phyloP scores from a whole-genome alignment of 148 eudicot genomes.

The Silene uniflora region DNA sequence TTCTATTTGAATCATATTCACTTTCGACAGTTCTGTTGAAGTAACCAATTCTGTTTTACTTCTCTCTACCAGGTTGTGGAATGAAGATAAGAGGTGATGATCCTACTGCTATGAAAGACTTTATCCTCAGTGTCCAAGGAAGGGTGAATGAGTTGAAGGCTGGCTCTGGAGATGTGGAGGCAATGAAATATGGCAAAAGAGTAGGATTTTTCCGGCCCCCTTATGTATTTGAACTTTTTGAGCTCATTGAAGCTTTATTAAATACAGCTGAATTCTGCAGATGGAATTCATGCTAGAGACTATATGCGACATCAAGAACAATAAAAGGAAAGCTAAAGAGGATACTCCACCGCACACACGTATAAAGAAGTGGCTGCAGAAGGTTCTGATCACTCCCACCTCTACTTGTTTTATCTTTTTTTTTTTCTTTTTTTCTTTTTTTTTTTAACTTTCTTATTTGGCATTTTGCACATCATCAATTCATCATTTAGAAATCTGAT shows the following conservation, averaged over 20 bases:
- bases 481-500: not conserved
- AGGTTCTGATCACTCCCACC: slow-evolving; percentile 40
- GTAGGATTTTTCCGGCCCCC: slow-evolving; percentile 35
- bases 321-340: slow-evolving; percentile 70
- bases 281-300: slow-evolving; percentile 98
- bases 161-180: slow-evolving; percentile 40
- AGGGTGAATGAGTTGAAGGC: slow-evolving; percentile 73
- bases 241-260: slow-evolving; percentile 13
- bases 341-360: slow-evolving; percentile 68
- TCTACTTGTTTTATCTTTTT: not conserved
- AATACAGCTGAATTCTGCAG: slow-evolving; percentile 35
- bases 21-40: not conserved
- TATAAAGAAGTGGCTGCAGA: slow-evolving; percentile 91
- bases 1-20: not conserved
- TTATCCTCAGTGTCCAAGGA: slow-evolving; percentile 62
- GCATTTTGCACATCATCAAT: not conserved
- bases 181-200: slow-evolving; percentile 53
- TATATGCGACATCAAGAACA: slow-evolving; percentile 91
- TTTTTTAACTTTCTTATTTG: not conserved
- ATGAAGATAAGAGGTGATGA: slow-evolving; percentile 88
- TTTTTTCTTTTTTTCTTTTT: not conserved
- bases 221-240: slow-evolving; percentile 2
- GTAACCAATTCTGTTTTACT: slow-evolving; percentile 1
- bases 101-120: slow-evolving; percentile 83
- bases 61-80: slow-evolving; percentile 62